Conservation (phyloP, 1,139 yeast genomes). For the Yamadazyma triangularis region DNA sequence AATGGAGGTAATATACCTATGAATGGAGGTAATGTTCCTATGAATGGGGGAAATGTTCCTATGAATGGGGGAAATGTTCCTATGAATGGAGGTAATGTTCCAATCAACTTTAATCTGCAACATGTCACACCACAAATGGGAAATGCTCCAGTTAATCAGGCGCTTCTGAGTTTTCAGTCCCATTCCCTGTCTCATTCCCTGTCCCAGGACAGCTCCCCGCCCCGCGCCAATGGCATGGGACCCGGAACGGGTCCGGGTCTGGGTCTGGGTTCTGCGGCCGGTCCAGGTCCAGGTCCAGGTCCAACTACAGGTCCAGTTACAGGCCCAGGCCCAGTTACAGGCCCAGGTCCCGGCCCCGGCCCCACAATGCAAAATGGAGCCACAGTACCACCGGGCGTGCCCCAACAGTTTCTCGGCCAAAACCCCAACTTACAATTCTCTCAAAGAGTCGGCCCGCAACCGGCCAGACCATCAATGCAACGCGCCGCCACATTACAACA, state of each 20-base stretch:
- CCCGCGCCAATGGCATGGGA: too few relatives aligned
- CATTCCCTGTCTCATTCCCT: too few relatives aligned
- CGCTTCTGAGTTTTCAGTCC: not conserved
- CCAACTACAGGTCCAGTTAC: not conserved
- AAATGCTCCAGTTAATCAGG: not conserved
- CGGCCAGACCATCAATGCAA: conserved; percentile 18
- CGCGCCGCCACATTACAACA: conserved; percentile 18
- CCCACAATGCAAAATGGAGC: too few relatives aligned
- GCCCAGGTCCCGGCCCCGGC: too few relatives aligned
- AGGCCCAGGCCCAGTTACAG: too few relatives aligned
- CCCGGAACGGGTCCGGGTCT: not conserved
- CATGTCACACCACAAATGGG: not conserved
- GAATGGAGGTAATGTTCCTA: too few relatives aligned
- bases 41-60: too few relatives aligned
- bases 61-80: too few relatives aligned
- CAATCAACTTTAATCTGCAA: not conserved
- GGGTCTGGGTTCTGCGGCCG: not conserved
- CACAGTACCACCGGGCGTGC: conserved; percentile 4
- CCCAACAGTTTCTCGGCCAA: conserved; percentile 7
- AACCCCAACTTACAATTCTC: conserved; percentile 11
- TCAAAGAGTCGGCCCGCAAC: conserved; percentile 3
- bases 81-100: too few relatives aligned
- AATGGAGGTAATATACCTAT: too few relatives aligned
- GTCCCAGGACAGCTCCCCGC: too few relatives aligned
- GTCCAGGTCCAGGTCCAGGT: not conserved